Evolutionary conservation across 2,329 filamentous ascomycete genomes (phyloP).

Genomic region (Colletotrichum scovillei): DNA sequence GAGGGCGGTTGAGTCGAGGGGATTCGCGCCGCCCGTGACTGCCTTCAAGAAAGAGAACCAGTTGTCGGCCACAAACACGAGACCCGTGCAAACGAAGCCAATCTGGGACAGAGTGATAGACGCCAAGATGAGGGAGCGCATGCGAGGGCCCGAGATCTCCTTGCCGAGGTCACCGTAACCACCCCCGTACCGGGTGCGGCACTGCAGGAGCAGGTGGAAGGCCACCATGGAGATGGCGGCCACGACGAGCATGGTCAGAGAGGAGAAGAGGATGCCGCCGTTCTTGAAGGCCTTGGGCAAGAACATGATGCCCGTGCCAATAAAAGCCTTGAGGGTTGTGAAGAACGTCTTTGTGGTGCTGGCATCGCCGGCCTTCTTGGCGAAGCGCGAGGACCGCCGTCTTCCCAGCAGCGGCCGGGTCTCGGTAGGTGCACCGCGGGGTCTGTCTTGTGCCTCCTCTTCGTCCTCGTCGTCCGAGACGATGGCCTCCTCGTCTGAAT

Average conservation of each 20-base stretch:
- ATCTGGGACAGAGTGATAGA: slow-evolving; percentile 81
- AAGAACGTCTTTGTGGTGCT: slow-evolving; percentile 81
- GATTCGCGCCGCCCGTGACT: slow-evolving; percentile 60
- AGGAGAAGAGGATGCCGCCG: slow-evolving; percentile 81
- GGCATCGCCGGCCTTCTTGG: slow-evolving; percentile 65
- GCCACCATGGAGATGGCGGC: slow-evolving; percentile 76
- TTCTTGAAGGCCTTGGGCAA: slow-evolving; percentile 83
- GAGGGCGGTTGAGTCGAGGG: slow-evolving; percentile 66
- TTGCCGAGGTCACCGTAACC: slow-evolving; percentile 81
- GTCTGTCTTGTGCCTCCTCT: slow-evolving; percentile 44
- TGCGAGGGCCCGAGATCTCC: slow-evolving; percentile 70
- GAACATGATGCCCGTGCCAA: slow-evolving; percentile 86
- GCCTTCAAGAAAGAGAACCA: slow-evolving; percentile 74
- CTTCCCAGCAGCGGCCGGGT: slow-evolving; percentile 70
- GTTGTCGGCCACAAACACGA: slow-evolving; percentile 84
- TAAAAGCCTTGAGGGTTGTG: slow-evolving; percentile 81
- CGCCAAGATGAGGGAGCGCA: slow-evolving; percentile 73
- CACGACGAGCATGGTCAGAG: slow-evolving; percentile 73
- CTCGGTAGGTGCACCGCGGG: slow-evolving; percentile 53
- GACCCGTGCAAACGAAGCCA: slow-evolving; percentile 81
- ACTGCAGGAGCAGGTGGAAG: slow-evolving; percentile 78
- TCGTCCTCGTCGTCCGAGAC: slow-evolving; percentile 58
- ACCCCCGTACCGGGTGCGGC: slow-evolving; percentile 71
- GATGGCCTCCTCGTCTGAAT: slow-evolving; percentile 70
- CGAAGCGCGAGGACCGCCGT: slow-evolving; percentile 60